These are phyloP conservation scores for Tubosaeta sp. DNA, from an alignment of 768 basidiomycete species.

Conservation along the genomic window DNA sequence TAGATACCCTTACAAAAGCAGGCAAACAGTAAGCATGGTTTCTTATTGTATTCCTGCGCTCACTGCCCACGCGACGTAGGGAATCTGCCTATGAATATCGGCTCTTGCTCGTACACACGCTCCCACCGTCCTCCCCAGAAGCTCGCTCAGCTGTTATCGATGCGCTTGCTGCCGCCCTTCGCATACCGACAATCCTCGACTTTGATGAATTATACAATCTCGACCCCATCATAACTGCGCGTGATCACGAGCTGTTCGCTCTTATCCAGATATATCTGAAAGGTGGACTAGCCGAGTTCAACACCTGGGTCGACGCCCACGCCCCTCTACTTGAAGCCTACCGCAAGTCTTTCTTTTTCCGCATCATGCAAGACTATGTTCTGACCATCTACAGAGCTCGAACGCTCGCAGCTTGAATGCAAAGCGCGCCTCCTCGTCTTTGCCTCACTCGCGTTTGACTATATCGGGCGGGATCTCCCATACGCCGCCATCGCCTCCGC, in stretches of 20 bases:
- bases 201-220: constrained; percentile 79
- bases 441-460: constrained; percentile 70
- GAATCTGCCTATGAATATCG: constrained; percentile 60
- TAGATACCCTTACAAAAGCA: constrained; percentile 52
- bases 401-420: constrained; percentile 55
- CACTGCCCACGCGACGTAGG: constrained; percentile 32
- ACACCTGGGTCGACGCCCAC: constrained; percentile 54
- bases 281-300: constrained; percentile 57
- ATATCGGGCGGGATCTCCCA: constrained; percentile 68
- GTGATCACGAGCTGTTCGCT: constrained; percentile 67
- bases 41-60: not conserved
- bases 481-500: constrained; percentile 67
- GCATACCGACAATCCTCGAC: constrained; percentile 66
- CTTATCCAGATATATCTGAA: constrained; percentile 75
- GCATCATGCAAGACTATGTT: not conserved
- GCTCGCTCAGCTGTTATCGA: constrained; percentile 54
- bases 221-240: constrained; percentile 59
- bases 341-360: constrained; percentile 37
- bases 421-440: constrained; percentile 79
- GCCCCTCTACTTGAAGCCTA: constrained; percentile 48
- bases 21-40: constrained; percentile 54
- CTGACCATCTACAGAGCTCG: constrained; percentile 43
- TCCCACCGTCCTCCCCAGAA: constrained; percentile 51
- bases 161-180: constrained; percentile 59
- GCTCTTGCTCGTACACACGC: constrained; percentile 55